A percentile compares a stretch with the other conserved stretches of the same genome.
phyloP scores from a whole-genome alignment of 495 filamentous ascomycete species.

The Penicillium lividum region DNA sequence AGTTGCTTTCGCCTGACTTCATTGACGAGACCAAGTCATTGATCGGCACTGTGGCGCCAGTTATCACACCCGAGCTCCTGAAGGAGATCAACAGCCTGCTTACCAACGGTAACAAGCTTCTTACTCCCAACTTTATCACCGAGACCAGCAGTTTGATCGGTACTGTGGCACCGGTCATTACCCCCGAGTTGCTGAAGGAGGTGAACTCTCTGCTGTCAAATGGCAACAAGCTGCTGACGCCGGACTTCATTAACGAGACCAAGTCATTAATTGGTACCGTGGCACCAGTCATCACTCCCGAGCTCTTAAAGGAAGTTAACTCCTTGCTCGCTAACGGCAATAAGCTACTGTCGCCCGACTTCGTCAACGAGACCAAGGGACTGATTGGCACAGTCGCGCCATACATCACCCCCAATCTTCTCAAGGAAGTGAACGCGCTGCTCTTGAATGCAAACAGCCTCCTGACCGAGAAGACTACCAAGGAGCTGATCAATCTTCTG shows the following conservation, averaged over 20 bases:
- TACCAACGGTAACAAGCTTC: conserved; percentile 39
- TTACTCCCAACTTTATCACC: conserved; percentile 42
- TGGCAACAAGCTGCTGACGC: conserved; percentile 35
- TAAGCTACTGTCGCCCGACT: conserved; percentile 35
- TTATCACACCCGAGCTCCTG: conserved; percentile 45
- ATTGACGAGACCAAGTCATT: conserved; percentile 39
- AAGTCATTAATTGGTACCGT: conserved; percentile 37
- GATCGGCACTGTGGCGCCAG: conserved; percentile 36
- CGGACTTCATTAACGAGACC: conserved; percentile 37
- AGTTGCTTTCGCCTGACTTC: conserved; percentile 28
- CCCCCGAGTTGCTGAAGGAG: conserved; percentile 37
- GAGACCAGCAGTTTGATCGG: conserved; percentile 37
- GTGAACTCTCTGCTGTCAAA: conserved; percentile 39
- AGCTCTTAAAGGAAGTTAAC: conserved; percentile 44
- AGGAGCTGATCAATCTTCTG: conserved; percentile 38
- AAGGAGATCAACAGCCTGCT: conserved; percentile 44
- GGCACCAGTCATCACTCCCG: conserved; percentile 44
- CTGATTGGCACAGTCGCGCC: conserved; percentile 30
- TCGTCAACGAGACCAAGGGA: conserved; percentile 47
- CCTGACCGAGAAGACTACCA: conserved; percentile 35
- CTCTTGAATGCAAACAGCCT: conserved; percentile 32
- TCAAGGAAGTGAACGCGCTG: conserved; percentile 29
- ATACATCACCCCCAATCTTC: conserved; percentile 8
- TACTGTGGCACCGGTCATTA: conserved; percentile 34
- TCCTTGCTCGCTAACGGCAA: conserved; percentile 42